Base-by-base conservation (phyloP, 495 filamentous ascomycete genomes). In the Oidiodendron maius region DNA sequence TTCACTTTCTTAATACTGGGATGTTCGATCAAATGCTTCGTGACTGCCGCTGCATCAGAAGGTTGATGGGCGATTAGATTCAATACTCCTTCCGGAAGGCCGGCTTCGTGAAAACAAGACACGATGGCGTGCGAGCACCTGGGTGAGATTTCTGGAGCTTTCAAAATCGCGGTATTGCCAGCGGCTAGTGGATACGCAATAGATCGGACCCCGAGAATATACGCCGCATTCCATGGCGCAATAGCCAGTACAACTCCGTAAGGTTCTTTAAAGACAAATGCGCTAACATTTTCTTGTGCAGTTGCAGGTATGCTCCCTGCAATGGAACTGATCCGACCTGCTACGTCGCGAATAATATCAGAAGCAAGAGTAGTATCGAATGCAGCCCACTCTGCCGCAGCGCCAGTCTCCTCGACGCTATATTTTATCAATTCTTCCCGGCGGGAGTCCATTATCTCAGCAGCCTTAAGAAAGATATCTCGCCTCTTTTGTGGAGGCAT, bases 181-280 rank as follows among this genome's bases (percentile, higher is more conserved):
- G 82, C 82, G 10, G 89, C 90, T 32, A 96, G 71, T n/a, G 91
- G 84, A 56, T 76, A 85, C 25, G 81, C 67, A 16, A 90, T 64
- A 1, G 87, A 71, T 40, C 87, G 83, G 25, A 75, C 65, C 25
- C 78, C 81, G 16, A 91, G 72, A 54, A 89, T 81, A 51, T 79
- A 81, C 8, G 87, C 83, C 1, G 82, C 86, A 55, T 91, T 91
- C 87, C 91, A 95, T 23, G 91, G 89, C 16, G 87, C 89, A 64
- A 94, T 88, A 23, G 77, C 81, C 12, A 96, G 69, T 2, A 91
- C 66, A 21, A 93, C 88, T 16, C 89, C 89, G 55, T 80, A 89
- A 3, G 89, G 89, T 62, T 94, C 84, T 57, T 83, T 86, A 40
- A 80, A 66, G n/a, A 95, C 66, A 57, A 94, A 70, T 0, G 84